These are phyloP conservation scores for Flagelloscypha sp. DNA, from an alignment of 768 basidiomycete species.

Conservation along the genomic window DNA sequence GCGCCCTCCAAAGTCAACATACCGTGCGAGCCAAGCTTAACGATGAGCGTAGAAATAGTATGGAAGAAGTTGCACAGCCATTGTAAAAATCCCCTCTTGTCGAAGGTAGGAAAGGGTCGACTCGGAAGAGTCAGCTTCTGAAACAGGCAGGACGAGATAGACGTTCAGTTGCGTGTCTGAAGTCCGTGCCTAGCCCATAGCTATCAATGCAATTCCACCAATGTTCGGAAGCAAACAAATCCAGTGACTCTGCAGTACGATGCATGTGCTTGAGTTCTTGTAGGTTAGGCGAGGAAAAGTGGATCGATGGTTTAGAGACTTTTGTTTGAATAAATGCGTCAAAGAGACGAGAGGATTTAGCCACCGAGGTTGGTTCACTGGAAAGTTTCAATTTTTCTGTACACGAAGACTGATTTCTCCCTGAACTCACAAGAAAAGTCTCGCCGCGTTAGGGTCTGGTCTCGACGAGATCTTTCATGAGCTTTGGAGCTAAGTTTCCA, in stretches of 20 bases:
- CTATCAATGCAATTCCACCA: slow-evolving; percentile 66
- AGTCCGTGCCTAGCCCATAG: slow-evolving; percentile 58
- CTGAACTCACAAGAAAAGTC: slow-evolving; percentile 63
- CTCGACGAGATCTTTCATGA: slow-evolving; percentile 44
- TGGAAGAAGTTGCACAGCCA: slow-evolving; percentile 75
- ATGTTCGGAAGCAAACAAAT: slow-evolving; percentile 40
- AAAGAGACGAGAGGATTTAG: slow-evolving; percentile 60
- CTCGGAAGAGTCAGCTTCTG: slow-evolving; percentile 28
- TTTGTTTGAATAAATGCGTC: slow-evolving; percentile 21
- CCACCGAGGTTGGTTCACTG: slow-evolving; percentile 90
- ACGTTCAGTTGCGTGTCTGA: slow-evolving; percentile 57
- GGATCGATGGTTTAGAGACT: slow-evolving; percentile 36
- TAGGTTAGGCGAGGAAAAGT: slow-evolving; percentile 79
- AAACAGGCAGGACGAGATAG: slow-evolving; percentile 42
- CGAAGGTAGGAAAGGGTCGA: slow-evolving; percentile 55
- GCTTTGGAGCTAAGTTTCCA: slow-evolving; percentile 56
- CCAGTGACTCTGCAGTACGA: slow-evolving; percentile 36
- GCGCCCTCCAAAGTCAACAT: too few species aligned
- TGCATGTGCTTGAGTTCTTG: slow-evolving; percentile 65
- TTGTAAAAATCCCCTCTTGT: slow-evolving; percentile 68
- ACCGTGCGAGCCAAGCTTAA: too few species aligned
- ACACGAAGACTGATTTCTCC: neutral
- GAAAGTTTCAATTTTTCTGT: slow-evolving; percentile 9
- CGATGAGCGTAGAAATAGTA: too few species aligned
- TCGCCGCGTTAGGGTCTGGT: slow-evolving; percentile 42